Conservation (phyloP, 441 rosid species). For the Geranium incanum region DNA sequence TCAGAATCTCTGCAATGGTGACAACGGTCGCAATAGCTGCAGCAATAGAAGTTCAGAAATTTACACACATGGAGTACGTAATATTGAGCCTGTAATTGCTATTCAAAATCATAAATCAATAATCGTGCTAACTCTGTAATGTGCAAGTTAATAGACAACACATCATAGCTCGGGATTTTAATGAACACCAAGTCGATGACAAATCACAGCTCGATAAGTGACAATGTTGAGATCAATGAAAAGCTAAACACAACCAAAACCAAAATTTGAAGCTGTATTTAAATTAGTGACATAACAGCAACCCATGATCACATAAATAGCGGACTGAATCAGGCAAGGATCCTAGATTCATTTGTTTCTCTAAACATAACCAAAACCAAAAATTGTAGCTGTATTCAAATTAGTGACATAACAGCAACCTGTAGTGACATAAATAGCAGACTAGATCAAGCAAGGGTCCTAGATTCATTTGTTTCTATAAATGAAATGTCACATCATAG, state of each 20-base stretch:
- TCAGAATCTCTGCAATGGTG: slow-evolving; percentile 69
- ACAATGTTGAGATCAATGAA: neutral
- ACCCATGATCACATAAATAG: neutral
- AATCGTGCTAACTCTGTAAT: neutral
- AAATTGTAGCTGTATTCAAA: too few relatives aligned
- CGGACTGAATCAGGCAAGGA: neutral
- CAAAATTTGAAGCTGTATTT: neutral
- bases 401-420: neutral
- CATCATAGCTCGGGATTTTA: neutral
- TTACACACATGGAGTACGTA: neutral
- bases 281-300: neutral
- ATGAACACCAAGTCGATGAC: too few relatives aligned
- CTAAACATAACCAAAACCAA: too few relatives aligned
- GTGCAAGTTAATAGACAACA: neutral
- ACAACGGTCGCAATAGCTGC: slow-evolving; percentile 71
- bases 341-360: too few relatives aligned
- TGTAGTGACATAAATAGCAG: neutral
- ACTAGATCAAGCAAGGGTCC: neutral
- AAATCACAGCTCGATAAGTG: too few relatives aligned
- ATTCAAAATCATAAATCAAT: neutral
- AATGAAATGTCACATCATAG: too few relatives aligned
- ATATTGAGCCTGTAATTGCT: neutral
- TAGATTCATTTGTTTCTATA: neutral
- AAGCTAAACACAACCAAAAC: neutral
- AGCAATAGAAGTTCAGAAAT: neutral